Evolutionary conservation across 2,329 filamentous ascomycete species (phyloP).

Genomic region (Claviceps humidiphila): DNA sequence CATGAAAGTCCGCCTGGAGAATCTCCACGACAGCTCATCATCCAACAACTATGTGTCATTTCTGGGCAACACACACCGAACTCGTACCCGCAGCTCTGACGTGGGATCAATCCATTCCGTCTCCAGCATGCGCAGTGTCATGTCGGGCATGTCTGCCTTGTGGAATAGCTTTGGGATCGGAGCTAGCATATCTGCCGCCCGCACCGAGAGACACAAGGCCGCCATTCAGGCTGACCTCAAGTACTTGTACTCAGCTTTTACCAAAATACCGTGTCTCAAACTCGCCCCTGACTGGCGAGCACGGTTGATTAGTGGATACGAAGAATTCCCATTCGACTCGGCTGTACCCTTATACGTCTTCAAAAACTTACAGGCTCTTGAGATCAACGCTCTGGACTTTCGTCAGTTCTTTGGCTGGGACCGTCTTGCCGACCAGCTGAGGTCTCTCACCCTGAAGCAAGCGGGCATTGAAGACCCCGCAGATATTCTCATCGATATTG

Average conservation of each 20-base stretch:
- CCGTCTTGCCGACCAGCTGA: conserved; percentile 77
- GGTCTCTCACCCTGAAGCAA: conserved; percentile 77
- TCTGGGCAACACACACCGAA: conserved; percentile 62
- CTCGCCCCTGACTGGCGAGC: conserved; percentile 89
- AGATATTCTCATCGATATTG: conserved; percentile 83
- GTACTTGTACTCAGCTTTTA: conserved; percentile 96
- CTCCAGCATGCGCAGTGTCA: conserved; percentile 90
- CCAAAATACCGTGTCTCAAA: conserved; percentile 86
- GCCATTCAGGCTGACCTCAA: conserved; percentile 78
- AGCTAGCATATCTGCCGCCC: conserved; percentile 64
- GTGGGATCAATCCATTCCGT: conserved; percentile 88
- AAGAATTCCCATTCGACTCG: conserved; percentile 96
- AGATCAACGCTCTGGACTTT: conserved; percentile 92
- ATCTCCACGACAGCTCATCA: conserved; percentile 75
- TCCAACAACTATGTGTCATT: conserved; percentile 95
- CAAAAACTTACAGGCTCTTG: conserved; percentile 89
- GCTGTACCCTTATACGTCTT: conserved; percentile 93
- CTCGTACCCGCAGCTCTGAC: conserved; percentile 68
- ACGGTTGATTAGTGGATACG: conserved; percentile 78
- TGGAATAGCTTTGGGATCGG: conserved; percentile 82
- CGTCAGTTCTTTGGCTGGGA: conserved; percentile 98
- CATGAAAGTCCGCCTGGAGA: conserved; percentile 92
- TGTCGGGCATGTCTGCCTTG: conserved; percentile 89
- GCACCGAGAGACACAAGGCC: conserved; percentile 80
- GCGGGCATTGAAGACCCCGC: conserved; percentile 80